A percentile compares a stretch with the other conserved stretches of the same genome.
Conservation (phyloP, 2,329 filamentous ascomycete species). For the Pyrenophora teres region DNA sequence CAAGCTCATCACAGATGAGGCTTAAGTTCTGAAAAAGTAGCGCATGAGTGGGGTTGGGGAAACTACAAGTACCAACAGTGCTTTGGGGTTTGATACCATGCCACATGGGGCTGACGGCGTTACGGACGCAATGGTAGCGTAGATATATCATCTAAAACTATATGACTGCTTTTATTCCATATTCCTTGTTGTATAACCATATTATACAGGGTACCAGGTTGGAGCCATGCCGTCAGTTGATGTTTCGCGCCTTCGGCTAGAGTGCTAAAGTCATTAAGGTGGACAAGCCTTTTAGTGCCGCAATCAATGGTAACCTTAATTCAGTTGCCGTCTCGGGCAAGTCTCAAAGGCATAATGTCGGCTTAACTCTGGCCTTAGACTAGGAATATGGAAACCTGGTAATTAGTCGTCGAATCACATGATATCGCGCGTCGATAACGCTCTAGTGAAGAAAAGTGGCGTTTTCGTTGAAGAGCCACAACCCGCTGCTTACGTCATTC, state of each 20-base stretch:
- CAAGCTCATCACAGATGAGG: slow-evolving; percentile 67
- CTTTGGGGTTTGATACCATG: neutral
- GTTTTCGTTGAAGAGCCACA: neutral
- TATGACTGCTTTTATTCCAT: slow-evolving; percentile 5
- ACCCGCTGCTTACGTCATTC: slow-evolving; percentile 13
- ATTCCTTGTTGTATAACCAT: neutral
- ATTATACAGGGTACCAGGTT: no score
- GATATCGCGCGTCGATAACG: neutral
- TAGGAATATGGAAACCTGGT: no score
- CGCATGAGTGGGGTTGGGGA: no score
- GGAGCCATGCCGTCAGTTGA: no score
- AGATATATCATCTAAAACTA: slow-evolving; percentile 11
- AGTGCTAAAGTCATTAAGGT: no score
- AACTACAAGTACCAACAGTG: neutral
- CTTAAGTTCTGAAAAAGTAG: slow-evolving; percentile 12
- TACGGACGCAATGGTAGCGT: slow-evolving; percentile 2
- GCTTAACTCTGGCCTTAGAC: neutral
- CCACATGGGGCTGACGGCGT: neutral
- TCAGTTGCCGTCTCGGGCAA: slow-evolving; percentile 24
- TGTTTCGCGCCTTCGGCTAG: no score
- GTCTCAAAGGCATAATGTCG: neutral
- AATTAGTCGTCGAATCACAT: neutral
- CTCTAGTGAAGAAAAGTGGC: neutral
- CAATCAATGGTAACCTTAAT: slow-evolving; percentile 38
- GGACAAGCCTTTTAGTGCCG: slow-evolving; percentile 44